Evolutionary conservation across 805 yeast genomes (phyloP).

Genomic region (Babjeviella inositovora): DNA sequence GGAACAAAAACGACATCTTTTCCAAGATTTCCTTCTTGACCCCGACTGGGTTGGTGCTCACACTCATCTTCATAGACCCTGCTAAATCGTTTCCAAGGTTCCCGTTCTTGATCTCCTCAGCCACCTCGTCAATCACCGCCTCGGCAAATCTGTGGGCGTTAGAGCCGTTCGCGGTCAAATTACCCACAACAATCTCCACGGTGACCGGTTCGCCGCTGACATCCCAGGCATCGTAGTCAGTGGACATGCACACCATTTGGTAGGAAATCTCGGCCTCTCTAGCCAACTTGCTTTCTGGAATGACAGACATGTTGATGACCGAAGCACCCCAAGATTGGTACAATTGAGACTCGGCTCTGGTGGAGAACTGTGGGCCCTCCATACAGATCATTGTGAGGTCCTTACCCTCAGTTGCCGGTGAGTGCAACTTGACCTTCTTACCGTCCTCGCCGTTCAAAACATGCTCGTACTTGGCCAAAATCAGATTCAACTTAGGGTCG

Average conservation of each 20-base stretch:
- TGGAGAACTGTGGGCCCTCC: conserved; percentile 98
- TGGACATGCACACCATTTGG: conserved; percentile 98
- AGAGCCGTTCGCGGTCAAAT: conserved; percentile 70
- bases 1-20: conserved; percentile 78
- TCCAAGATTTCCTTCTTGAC: conserved; percentile 57
- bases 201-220: conserved; percentile 92
- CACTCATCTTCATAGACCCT: conserved; percentile 69
- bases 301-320: conserved; percentile 90
- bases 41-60: conserved; percentile 62
- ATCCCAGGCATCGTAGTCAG: conserved; percentile 98
- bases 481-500: conserved; percentile 52
- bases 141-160: conserved; percentile 75
- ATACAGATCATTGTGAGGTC: conserved; percentile 84
- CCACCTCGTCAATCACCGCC: conserved; percentile 49
- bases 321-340: conserved; percentile 84
- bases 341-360: conserved; percentile 88
- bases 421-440: conserved; percentile 38
- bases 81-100: conserved; percentile 52
- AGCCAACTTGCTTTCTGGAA: conserved; percentile 96
- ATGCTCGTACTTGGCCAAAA: conserved; percentile 41
- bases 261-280: conserved; percentile 94
- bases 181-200: conserved; percentile 91
- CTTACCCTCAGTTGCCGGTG: conserved; percentile 42
- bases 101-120: conserved; percentile 40
- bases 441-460: conserved; percentile 13